These are phyloP conservation scores for Ensete glaucum DNA, from an alignment of 176 grass and related monocot species.

Conservation along the genomic window DNA sequence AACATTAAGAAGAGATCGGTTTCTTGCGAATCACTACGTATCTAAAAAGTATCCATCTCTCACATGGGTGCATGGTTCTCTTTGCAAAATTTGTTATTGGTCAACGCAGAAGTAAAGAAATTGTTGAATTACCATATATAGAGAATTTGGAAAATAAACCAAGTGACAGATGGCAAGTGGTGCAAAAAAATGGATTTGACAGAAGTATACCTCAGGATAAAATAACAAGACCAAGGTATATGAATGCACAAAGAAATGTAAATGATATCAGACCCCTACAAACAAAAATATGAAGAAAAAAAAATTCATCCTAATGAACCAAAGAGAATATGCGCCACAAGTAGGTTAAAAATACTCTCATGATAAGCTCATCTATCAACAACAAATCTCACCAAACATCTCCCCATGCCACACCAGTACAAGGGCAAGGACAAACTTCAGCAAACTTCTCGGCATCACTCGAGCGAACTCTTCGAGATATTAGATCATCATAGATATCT, in stretches of 20 bases:
- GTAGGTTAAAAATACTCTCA: not conserved
- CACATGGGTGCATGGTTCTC: too few species aligned
- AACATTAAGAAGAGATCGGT: too few species aligned
- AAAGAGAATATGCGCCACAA: not conserved
- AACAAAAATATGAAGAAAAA: constrained; percentile 14
- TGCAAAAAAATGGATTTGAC: not conserved
- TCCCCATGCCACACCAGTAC: constrained; percentile 78
- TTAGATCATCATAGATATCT: constrained; percentile 98
- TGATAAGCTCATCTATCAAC: not conserved
- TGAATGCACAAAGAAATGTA: constrained; percentile 56
- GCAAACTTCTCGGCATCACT: constrained; percentile 99
- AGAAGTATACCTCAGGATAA: constrained; percentile 66
- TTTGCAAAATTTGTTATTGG: too few species aligned
- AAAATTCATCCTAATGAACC: constrained; percentile 14
- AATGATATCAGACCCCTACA: constrained; percentile 93
- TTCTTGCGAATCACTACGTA: too few species aligned
- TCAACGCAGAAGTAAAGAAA: too few species aligned
- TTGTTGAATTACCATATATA: not conserved
- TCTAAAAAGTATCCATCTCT: too few species aligned
- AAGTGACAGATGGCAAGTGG: not conserved
- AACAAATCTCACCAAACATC: constrained; percentile 69
- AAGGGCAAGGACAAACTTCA: constrained; percentile 94
- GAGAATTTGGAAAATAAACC: not conserved
- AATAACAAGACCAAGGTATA: constrained; percentile 93
- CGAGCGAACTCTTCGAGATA: constrained; percentile 89